phyloP scores from a whole-genome alignment of 202 grass and related monocot genomes.

The Setaria italica region DNA sequence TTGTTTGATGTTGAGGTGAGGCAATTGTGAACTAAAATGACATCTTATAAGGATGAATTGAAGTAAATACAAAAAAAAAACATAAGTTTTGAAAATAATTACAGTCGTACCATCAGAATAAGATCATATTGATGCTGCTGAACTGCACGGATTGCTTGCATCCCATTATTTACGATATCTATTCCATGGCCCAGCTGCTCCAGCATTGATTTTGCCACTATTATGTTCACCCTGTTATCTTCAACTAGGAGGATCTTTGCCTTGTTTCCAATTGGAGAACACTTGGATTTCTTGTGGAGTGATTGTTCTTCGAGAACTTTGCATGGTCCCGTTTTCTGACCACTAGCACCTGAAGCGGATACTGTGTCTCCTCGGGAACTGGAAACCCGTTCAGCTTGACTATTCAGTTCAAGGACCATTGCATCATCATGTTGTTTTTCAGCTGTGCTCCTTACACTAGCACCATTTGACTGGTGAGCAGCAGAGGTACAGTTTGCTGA shows the following conservation, averaged over 20 bases:
- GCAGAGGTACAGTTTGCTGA: conserved; percentile 25
- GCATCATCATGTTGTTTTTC: conserved; percentile 48
- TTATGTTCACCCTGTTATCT: conserved; percentile 93
- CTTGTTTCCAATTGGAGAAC: conserved; percentile 46
- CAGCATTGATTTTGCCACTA: conserved; percentile 93
- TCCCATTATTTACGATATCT: conserved; percentile 82
- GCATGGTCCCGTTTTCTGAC: conserved; percentile 41
- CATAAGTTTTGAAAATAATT: conserved; percentile 28
- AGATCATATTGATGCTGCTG: conserved; percentile 76
- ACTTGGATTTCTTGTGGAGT: conserved; percentile 59
- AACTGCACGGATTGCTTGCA: conserved; percentile 84
- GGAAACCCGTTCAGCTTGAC: conserved; percentile 51
- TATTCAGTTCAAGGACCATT: conserved; percentile 50
- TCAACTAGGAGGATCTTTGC: conserved; percentile 86
- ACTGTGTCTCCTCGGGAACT: conserved; percentile 44
- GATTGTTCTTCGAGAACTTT: conserved; percentile 37
- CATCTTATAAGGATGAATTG: conserved; percentile 13
- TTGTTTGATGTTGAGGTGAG: conserved; percentile 14
- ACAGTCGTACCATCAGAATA: conserved; percentile 80
- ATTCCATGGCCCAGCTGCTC: conserved; percentile 75
- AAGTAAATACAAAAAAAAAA: conserved; percentile 30
- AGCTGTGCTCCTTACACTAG: conserved; percentile 47
- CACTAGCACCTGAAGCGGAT: conserved; percentile 50
- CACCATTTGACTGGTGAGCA: conserved; percentile 48
- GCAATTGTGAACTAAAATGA: conserved; percentile 22